These are phyloP conservation scores for Eustoma russellianum DNA, from an alignment of 257 asterid species.

Conservation along the genomic window DNA sequence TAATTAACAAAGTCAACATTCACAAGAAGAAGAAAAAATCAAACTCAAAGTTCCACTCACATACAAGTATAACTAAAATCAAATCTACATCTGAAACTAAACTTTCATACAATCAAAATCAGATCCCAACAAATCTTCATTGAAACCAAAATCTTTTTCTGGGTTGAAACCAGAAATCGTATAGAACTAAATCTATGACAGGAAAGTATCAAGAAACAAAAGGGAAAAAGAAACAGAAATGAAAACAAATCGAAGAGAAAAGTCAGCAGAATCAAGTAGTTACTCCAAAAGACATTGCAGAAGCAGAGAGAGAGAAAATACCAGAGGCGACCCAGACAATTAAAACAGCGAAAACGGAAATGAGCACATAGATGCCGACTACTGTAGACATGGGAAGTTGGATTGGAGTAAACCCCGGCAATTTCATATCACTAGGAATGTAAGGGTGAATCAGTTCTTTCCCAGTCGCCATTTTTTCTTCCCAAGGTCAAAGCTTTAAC, in stretches of 20 bases:
- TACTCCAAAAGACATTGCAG: neutral
- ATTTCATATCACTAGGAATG: constrained; percentile 50
- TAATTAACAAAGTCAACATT: too few relatives aligned
- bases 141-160: too few relatives aligned
- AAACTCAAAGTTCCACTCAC: too few relatives aligned
- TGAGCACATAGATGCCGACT: constrained; percentile 39
- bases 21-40: too few relatives aligned
- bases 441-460: constrained; percentile 50
- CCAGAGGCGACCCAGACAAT: constrained; percentile 83
- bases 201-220: too few relatives aligned
- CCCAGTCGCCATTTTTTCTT: constrained; percentile 6
- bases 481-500: constrained; percentile 2
- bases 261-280: neutral
- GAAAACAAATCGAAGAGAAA: neutral
- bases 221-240: too few relatives aligned
- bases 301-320: constrained; percentile 7
- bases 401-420: constrained; percentile 49
- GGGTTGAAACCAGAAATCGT: too few relatives aligned
- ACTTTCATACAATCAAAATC: too few relatives aligned
- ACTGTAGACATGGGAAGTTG: constrained; percentile 55
- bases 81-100: too few relatives aligned
- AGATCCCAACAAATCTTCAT: too few relatives aligned
- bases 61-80: too few relatives aligned
- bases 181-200: too few relatives aligned
- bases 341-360: constrained; percentile 48